These are phyloP conservation scores for Candida cerambycidarum DNA, from an alignment of 805 yeast species.

Conservation along the genomic window DNA sequence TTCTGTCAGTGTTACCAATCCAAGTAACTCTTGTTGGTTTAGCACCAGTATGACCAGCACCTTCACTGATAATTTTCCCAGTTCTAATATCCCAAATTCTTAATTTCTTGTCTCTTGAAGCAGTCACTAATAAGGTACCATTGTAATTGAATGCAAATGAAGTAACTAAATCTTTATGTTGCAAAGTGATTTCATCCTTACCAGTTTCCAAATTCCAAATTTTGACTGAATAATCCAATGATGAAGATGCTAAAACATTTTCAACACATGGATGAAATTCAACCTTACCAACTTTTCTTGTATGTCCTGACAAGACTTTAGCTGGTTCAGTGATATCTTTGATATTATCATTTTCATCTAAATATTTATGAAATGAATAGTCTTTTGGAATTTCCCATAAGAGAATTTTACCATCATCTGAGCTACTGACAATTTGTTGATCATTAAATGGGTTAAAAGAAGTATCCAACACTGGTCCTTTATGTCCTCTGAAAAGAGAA, in stretches of 20 bases:
- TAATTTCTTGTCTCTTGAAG: slow-evolving; percentile 85
- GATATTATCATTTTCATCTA: slow-evolving; percentile 53
- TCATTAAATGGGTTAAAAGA: slow-evolving; percentile 92
- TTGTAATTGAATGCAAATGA: slow-evolving; percentile 88
- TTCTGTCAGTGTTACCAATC: slow-evolving; percentile 83
- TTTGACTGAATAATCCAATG: slow-evolving; percentile 87
- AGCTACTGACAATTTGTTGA: slow-evolving; percentile 69
- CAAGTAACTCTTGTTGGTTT: slow-evolving; percentile 85
- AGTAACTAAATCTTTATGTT: slow-evolving; percentile 90
- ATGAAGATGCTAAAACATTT: slow-evolving; percentile 84
- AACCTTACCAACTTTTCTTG: slow-evolving; percentile 91
- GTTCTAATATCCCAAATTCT: slow-evolving; percentile 89
- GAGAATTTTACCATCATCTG: slow-evolving; percentile 77
- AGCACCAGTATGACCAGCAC: slow-evolving; percentile 90
- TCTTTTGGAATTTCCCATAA: slow-evolving; percentile 87
- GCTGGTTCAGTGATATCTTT: slow-evolving; percentile 67
- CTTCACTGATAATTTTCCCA: slow-evolving; percentile 75
- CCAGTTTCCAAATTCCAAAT: slow-evolving; percentile 86
- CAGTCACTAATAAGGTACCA: slow-evolving; percentile 84
- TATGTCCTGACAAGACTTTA: slow-evolving; percentile 77
- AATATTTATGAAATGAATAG: slow-evolving; percentile 66
- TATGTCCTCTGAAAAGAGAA: slow-evolving; percentile 93
- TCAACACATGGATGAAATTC: slow-evolving; percentile 85
- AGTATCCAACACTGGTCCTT: slow-evolving; percentile 92
- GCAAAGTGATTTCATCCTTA: slow-evolving; percentile 65